A percentile compares a stretch with the other conserved stretches of the same genome.
These are phyloP conservation scores for Agastache rugosa DNA, from an alignment of 257 asterid genomes.

Conservation along the genomic window DNA sequence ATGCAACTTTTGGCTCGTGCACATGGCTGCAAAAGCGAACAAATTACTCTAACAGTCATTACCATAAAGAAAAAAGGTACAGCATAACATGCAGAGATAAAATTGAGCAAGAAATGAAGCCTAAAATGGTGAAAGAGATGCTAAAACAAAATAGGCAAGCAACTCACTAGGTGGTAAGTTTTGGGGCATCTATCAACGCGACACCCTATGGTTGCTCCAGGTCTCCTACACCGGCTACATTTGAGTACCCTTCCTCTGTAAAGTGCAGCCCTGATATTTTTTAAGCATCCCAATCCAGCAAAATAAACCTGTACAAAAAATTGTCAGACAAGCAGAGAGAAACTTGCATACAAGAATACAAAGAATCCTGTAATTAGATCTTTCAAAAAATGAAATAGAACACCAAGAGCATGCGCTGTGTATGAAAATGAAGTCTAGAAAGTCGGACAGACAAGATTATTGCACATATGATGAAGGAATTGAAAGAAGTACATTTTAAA, in stretches of 20 bases:
- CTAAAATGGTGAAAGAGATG: slow-evolving; percentile 17
- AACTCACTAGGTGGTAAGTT: slow-evolving; percentile 94
- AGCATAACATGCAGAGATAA: slow-evolving; percentile 17
- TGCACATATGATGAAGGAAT: slow-evolving; percentile 20
- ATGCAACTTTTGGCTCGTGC: slow-evolving; percentile 91
- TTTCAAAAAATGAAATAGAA: slow-evolving; percentile 10
- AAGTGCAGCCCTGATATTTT: slow-evolving; percentile 97
- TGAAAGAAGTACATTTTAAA: neutral
- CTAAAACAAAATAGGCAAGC: slow-evolving; percentile 26
- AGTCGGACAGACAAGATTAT: slow-evolving; percentile 41
- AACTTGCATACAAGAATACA: slow-evolving; percentile 29
- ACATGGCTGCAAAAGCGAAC: slow-evolving; percentile 75
- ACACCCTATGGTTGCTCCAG: slow-evolving; percentile 99
- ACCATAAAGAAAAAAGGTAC: neutral
- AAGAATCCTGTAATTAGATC: slow-evolving; percentile 20
- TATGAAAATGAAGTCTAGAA: slow-evolving; percentile 20
- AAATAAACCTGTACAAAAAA: slow-evolving; percentile 80
- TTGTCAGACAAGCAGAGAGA: slow-evolving; percentile 25
- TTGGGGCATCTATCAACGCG: slow-evolving; percentile 99
- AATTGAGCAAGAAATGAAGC: slow-evolving; percentile 27
- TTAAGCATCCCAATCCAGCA: slow-evolving; percentile 98
- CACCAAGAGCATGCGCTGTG: slow-evolving; percentile 26
- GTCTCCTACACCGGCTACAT: slow-evolving; percentile 95
- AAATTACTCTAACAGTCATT: slow-evolving; percentile 26
- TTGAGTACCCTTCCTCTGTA: slow-evolving; percentile 92